These are phyloP conservation scores for Grammothele lineata DNA, from an alignment of 768 basidiomycete genomes.

Conservation along the genomic window DNA sequence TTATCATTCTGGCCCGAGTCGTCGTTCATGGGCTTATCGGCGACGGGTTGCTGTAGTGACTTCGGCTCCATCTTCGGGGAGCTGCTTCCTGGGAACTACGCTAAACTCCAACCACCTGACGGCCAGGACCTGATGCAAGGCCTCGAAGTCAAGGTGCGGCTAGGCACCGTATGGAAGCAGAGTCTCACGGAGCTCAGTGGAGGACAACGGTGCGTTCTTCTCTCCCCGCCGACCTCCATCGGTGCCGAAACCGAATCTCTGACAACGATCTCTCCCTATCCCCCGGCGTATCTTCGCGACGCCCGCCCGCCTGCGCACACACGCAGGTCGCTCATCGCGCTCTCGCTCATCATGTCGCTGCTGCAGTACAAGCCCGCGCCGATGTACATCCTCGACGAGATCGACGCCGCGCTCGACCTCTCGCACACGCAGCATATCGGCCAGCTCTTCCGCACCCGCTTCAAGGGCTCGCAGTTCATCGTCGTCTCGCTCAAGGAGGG, in stretches of 20 bases:
- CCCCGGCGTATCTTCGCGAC: too few species aligned
- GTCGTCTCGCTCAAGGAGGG: conserved; percentile 97
- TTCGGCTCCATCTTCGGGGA: conserved; percentile 97
- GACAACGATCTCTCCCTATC: background rate
- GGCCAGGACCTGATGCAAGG: conserved; percentile 92
- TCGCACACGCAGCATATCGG: conserved; percentile 98
- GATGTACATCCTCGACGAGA: conserved; percentile 99
- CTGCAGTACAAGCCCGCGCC: conserved; percentile 99
- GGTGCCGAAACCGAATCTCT: too few species aligned
- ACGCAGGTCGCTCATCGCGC: conserved; percentile 87
- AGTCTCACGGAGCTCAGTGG: conserved; percentile 96
- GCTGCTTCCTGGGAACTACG: conserved; percentile 92
- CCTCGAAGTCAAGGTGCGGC: conserved; percentile 93
- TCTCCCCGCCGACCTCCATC: background rate
- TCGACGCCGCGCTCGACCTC: conserved; percentile 94
- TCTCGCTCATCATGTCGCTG: conserved; percentile 97
- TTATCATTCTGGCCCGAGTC: too few species aligned
- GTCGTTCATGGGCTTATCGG: too few species aligned
- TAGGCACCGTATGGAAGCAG: conserved; percentile 97
- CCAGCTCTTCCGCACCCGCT: conserved; percentile 93
- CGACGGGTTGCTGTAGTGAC: too few species aligned
- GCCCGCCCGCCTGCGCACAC: background rate
- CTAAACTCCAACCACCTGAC: conserved; percentile 91
- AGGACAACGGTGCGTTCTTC: conserved; percentile 65
- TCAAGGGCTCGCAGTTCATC: conserved; percentile 98